A percentile compares a stretch with the other conserved stretches of the same genome.
phyloP scores from a whole-genome alignment of 2,329 filamentous ascomycete species.

The Fusarium temperatum region DNA sequence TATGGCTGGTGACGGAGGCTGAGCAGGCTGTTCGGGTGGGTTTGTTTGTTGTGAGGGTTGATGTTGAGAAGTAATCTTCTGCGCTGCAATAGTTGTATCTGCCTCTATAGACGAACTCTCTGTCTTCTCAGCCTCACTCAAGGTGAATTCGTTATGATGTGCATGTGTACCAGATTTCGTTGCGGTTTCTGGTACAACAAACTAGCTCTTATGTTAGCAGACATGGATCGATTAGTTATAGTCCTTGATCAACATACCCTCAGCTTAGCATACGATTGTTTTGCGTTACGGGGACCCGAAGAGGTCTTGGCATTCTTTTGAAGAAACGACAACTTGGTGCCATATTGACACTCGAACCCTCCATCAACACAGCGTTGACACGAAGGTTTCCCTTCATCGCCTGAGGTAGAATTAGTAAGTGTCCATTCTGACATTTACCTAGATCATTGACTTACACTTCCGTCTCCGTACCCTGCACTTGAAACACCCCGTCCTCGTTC shows the following conservation, averaged over 20 bases:
- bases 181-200: conserved; percentile 33
- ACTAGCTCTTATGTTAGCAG: conserved; percentile 8
- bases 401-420: conserved; percentile 42
- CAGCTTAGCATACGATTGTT: conserved; percentile 36
- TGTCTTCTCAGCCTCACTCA: not conserved
- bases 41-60: not conserved
- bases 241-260: conserved; percentile 13
- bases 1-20: conserved; percentile 2
- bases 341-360: conserved; percentile 59
- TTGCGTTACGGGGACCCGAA: conserved; percentile 16
- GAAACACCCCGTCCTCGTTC: conserved; percentile 56
- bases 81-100: not conserved
- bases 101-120: not conserved
- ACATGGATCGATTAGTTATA: not conserved
- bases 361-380: conserved; percentile 59
- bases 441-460: conserved; percentile 50
- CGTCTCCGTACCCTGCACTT: conserved; percentile 58
- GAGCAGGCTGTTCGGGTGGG: not conserved
- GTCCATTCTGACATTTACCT: not conserved
- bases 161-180: conserved; percentile 9
- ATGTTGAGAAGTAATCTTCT: not conserved
- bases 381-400: conserved; percentile 60
- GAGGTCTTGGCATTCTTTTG: conserved; percentile 58
- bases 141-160: not conserved
- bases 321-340: conserved; percentile 57